Evolutionary conservation across 768 basidiomycete species (phyloP).

Genomic region (Tremella fuciformis): DNA sequence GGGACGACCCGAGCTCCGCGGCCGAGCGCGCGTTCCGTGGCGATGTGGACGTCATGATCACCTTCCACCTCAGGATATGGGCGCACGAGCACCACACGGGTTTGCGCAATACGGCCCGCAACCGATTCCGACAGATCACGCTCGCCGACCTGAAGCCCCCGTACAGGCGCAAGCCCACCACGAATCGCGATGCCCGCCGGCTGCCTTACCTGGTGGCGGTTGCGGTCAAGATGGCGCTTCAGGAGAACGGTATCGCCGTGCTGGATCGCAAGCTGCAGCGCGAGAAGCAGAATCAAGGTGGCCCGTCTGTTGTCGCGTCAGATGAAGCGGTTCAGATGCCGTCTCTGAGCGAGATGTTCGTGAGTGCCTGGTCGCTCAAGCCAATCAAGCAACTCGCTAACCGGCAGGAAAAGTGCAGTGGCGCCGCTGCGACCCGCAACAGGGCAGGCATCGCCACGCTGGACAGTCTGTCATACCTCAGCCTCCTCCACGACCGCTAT

Average conservation of each 20-base stretch:
- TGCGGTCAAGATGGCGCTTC: slow-evolving; percentile 25
- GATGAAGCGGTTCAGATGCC: slow-evolving; percentile 14
- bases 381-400: background rate
- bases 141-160: background rate
- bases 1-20: background rate
- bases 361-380: slow-evolving; percentile 6
- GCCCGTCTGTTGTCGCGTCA: slow-evolving; percentile 12
- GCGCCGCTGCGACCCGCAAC: no score
- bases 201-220: slow-evolving; percentile 23
- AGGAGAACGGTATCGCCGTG: slow-evolving; percentile 23
- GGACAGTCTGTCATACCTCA: slow-evolving; percentile 1
- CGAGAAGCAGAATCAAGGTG: background rate
- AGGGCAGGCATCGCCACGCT: background rate
- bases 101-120: background rate
- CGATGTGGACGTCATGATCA: slow-evolving; percentile 12
- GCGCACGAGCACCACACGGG: slow-evolving; percentile 9
- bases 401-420: no score
- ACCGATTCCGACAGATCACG: background rate
- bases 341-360: slow-evolving; percentile 17
- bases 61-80: slow-evolving; percentile 14
- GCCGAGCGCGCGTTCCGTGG: slow-evolving; percentile 3
- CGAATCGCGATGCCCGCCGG: slow-evolving; percentile 12
- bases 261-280: slow-evolving; percentile 12
- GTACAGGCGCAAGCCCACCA: background rate
- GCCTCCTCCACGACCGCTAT: background rate